A percentile compares a stretch with the other conserved stretches of the same genome.
phyloP scores from a whole-genome alignment of 2,329 filamentous ascomycete species.

The Drechslerella stenobrocha region DNA sequence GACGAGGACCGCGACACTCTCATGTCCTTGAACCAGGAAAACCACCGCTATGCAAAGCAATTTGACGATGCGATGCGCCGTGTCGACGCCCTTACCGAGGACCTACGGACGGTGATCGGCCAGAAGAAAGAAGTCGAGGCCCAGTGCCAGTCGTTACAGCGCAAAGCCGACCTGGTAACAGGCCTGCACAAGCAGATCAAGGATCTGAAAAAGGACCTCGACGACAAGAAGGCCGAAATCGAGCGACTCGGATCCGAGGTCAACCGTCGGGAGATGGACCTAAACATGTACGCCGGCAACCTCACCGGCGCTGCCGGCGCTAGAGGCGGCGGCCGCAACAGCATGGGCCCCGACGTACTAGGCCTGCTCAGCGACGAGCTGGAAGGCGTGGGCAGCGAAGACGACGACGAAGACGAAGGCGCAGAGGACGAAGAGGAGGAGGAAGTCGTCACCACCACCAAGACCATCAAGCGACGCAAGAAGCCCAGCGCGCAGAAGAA shows the following conservation, averaged over 20 bases:
- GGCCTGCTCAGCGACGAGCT: conserved; percentile 36
- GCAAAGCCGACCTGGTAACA: conserved; percentile 42
- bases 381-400: conserved; percentile 13
- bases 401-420: conserved; percentile 27
- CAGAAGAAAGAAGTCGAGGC: conserved; percentile 38
- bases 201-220: conserved; percentile 36
- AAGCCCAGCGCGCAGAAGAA: conserved; percentile 23
- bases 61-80: conserved; percentile 36
- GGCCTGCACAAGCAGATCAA: conserved; percentile 46
- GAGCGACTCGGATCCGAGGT: conserved; percentile 37
- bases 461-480: conserved; percentile 45
- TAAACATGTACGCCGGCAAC: conserved; percentile 30
- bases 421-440: conserved; percentile 40
- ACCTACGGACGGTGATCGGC: conserved; percentile 41
- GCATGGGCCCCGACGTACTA: conserved; percentile 17
- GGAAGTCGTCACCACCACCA: conserved; percentile 37
- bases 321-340: conserved; percentile 15
- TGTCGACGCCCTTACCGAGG: conserved; percentile 37
- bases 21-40: conserved; percentile 27
- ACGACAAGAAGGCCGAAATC: conserved; percentile 38
- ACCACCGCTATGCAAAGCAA: conserved; percentile 40
- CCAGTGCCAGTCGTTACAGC: conserved; percentile 22
- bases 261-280: conserved; percentile 33
- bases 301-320: background rate
- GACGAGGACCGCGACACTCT: conserved; percentile 33